Evolutionary conservation across 176 grass and related monocot genomes (phyloP).

Genomic region (Metroxylon sagu): DNA sequence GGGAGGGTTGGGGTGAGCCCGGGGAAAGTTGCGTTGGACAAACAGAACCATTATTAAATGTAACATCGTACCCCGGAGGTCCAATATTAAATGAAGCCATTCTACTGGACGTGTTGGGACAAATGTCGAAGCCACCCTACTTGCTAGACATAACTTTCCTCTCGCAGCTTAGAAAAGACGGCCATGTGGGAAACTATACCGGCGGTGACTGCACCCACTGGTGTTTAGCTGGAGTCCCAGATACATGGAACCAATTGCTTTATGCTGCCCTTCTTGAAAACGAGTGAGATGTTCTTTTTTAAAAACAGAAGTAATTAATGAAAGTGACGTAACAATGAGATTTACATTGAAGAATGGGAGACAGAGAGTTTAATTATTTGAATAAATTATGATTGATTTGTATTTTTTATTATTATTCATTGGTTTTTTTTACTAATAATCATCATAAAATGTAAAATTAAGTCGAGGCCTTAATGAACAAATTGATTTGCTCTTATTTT

Average conservation of each 20-base stretch:
- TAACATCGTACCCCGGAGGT: slow-evolving; percentile 45
- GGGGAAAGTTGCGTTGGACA: slow-evolving; percentile 48
- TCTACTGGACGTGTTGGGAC: slow-evolving; percentile 28
- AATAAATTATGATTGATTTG: no score
- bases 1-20: slow-evolving; percentile 50
- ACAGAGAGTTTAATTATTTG: no score
- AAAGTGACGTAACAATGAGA: no score
- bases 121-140: slow-evolving; percentile 57
- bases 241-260: slow-evolving; percentile 76
- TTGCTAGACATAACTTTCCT: slow-evolving; percentile 64
- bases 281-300: neutral
- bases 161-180: slow-evolving; percentile 72
- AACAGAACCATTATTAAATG: slow-evolving; percentile 37
- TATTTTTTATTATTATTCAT: neutral
- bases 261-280: slow-evolving; percentile 49
- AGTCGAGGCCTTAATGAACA: no score
- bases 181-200: slow-evolving; percentile 57
- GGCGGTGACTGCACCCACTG: slow-evolving; percentile 82
- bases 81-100: slow-evolving; percentile 40
- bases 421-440: neutral
- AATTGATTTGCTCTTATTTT: no score
- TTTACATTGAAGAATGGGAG: no score
- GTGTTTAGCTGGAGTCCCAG: slow-evolving; percentile 66
- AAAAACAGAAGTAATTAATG: no score
- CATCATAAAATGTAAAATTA: neutral